Evolutionary conservation across 345 rosid genomes (phyloP).

Genomic region (Pistacia integerrima): DNA sequence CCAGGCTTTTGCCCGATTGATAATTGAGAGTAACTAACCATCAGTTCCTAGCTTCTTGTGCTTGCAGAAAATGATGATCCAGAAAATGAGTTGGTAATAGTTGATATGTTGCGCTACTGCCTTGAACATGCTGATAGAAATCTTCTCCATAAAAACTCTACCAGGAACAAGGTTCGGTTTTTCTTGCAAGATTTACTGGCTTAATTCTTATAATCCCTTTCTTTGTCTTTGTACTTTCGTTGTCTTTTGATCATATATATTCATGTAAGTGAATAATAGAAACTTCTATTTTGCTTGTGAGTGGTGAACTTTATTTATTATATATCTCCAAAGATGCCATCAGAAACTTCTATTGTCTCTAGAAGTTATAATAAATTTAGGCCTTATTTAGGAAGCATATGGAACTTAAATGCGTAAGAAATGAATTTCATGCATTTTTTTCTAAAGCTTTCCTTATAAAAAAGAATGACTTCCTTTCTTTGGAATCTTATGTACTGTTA

Average conservation of each 20-base stretch:
- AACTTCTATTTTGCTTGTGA: neutral
- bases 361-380: neutral
- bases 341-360: neutral
- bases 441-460: too few relatives aligned
- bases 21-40: slow-evolving; percentile 4
- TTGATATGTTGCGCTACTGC: slow-evolving; percentile 67
- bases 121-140: slow-evolving; percentile 83
- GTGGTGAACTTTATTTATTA: neutral
- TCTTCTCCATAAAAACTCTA: slow-evolving; percentile 44
- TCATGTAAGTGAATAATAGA: neutral
- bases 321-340: neutral
- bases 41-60: neutral
- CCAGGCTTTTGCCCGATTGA: slow-evolving; percentile 2
- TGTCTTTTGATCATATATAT: neutral
- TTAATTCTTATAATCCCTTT: neutral
- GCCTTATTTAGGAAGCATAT: neutral
- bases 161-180: slow-evolving; percentile 42
- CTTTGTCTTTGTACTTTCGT: neutral
- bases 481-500: neutral
- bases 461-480: neutral
- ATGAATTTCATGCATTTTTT: neutral
- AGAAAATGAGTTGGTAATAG: slow-evolving; percentile 48
- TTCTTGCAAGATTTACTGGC: neutral
- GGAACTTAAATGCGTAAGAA: neutral
- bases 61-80: slow-evolving; percentile 54